Evolutionary conservation across 495 filamentous ascomycete species (phyloP).

Genomic region (Penicillium coprophilum): DNA sequence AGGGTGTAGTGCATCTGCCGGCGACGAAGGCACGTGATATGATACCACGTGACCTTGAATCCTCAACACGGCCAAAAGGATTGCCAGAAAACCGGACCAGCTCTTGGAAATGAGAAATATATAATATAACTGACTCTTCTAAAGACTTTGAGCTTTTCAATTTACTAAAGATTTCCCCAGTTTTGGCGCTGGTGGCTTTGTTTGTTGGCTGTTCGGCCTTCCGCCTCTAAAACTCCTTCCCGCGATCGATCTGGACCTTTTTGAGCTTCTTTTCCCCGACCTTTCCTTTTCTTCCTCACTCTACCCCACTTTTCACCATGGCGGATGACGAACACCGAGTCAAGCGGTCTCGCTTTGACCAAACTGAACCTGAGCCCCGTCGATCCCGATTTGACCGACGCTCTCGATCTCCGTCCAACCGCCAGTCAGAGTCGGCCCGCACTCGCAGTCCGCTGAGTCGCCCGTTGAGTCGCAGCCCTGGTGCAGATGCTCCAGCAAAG

Average conservation of each 20-base stretch:
- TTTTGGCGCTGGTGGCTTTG: not conserved
- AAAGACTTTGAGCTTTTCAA: not conserved
- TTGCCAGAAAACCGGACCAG: not conserved
- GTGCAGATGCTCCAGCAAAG: constrained; percentile 37
- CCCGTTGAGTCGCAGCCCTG: constrained; percentile 47
- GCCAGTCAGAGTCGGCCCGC: constrained; percentile 60
- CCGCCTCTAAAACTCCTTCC: constrained; percentile 28
- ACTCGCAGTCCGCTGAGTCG: constrained; percentile 76
- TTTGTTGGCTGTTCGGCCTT: constrained; percentile 1
- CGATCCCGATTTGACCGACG: constrained; percentile 82
- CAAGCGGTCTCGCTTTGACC: constrained; percentile 91
- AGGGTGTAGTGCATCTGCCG: constrained; percentile 4
- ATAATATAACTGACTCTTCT: not conserved
- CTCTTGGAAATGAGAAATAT: constrained; percentile 3
- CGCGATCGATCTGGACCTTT: constrained; percentile 23
- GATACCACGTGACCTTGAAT: not conserved
- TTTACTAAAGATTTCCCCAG: not conserved
- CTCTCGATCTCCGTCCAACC: constrained; percentile 75
- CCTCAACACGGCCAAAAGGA: not conserved
- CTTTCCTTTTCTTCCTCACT: not conserved
- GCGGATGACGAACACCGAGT: constrained; percentile 74
- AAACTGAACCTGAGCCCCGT: constrained; percentile 75
- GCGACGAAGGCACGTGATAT: not conserved
- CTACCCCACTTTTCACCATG: constrained; percentile 48
- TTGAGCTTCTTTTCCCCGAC: constrained; percentile 6